Evolutionary conservation across 2,329 filamentous ascomycete genomes (phyloP), one percentile per base, ranked within the genome.

Genomic region (Aureobasidium mangrovei): DNA sequence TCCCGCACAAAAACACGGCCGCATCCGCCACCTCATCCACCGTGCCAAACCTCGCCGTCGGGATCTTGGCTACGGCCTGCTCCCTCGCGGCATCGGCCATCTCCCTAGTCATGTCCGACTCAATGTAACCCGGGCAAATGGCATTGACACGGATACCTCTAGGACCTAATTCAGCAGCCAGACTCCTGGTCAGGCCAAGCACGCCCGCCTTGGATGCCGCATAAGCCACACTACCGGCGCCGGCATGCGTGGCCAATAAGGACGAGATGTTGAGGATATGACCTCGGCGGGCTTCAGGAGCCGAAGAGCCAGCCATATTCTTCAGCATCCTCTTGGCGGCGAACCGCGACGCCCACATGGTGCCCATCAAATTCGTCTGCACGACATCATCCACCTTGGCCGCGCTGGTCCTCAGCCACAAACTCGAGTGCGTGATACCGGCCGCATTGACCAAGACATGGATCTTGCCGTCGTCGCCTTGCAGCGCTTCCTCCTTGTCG

Each of bases 261-360:
- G 86, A 91, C 0, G 86, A 83, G 26, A 95, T 73, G 64, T 95
- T 95, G 67, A 95, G 83, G 58, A 95, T 90, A 63, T 53, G 49
- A 1, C 49, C 49, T 18, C 41, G 32, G 12, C 40, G 18, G 3
- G 31, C 48, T 28, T 52, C 40, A 7, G 48, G n/a, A 4, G 4
- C 4, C 6, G n/a, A 4, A 8, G 82, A 87, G 6, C 77, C 79
- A 52, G 57, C 59, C 56, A 61, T 70, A 36, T 65, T 65, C 53
- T 63, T 64, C 59, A 76, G 66, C 77, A 81, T 78, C 46, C 62
- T 67, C 55, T 72, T 74, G 31, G 75, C 66, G 10, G 82, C 65
- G 7, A 67, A 69, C 61, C 77, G 78, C 63, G 83, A 86, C 3
- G 79, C 81, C 49, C 77, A 70, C 60, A 86, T 82, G 53, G 86